Percentiles rank a stretch among this genome's conserved stretches.
phyloP scores from a whole-genome alignment of 2,329 filamentous ascomycete genomes.

The Aspergillus brunneoviolaceus region DNA sequence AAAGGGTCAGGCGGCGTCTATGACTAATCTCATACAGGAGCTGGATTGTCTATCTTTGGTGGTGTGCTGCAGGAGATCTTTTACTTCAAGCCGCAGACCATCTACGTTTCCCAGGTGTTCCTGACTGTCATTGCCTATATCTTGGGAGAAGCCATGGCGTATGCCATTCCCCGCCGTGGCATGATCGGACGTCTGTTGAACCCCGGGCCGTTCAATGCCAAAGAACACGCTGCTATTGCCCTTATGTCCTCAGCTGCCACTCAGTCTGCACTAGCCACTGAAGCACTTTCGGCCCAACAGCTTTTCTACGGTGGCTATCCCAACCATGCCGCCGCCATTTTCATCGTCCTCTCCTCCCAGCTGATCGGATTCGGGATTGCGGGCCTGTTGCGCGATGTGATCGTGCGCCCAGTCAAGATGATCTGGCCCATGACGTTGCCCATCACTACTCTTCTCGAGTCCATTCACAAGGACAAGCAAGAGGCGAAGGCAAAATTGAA shows the following conservation, averaged over 20 bases:
- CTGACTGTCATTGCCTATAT: conserved; percentile 3
- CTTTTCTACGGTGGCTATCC: conserved; percentile 7
- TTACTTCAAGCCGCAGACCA: conserved; percentile 7
- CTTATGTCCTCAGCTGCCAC: conserved; percentile 6
- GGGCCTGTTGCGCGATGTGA: conserved; percentile 4
- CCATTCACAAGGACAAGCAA: conserved; percentile 1
- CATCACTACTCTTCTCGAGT: conserved; percentile 4
- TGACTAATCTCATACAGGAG: not conserved
- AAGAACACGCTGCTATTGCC: conserved; percentile 5
- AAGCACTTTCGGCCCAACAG: conserved; percentile 2
- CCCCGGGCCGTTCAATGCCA: conserved; percentile 4
- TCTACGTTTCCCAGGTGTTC: conserved; percentile 8
- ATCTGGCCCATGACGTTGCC: conserved; percentile 8
- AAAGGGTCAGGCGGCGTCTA: not conserved
- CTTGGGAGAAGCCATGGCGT: not conserved
- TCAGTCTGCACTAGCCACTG: conserved; percentile 5
- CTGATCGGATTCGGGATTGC: conserved; percentile 5
- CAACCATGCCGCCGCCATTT: conserved; percentile 2
- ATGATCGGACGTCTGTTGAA: not conserved
- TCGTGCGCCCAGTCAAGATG: conserved; percentile 7
- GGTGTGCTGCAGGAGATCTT: conserved; percentile 6
- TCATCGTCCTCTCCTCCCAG: conserved; percentile 4
- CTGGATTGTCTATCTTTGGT: conserved; percentile 1
- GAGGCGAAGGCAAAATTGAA: not conserved
- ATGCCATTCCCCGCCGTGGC: not conserved